These are phyloP conservation scores for Pontederia crassipes DNA, from an alignment of 176 grass and related monocot species.

Conservation along the genomic window DNA sequence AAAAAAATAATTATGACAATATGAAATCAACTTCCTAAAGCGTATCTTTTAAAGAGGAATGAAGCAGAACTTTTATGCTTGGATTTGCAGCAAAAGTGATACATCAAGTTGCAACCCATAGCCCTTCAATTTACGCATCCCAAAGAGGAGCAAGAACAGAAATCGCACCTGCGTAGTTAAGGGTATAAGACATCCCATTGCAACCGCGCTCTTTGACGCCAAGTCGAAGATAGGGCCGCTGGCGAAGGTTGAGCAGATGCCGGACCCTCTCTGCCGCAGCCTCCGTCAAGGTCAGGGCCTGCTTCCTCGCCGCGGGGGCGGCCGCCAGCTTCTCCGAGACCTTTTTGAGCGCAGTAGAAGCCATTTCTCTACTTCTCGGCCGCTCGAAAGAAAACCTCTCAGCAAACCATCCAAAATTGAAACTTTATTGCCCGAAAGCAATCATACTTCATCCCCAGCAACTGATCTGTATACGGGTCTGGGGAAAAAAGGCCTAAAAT, in stretches of 20 bases:
- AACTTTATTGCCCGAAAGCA: no score
- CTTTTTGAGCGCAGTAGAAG: conserved; percentile 30
- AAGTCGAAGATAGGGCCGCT: conserved; percentile 52
- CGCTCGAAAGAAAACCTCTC: background rate
- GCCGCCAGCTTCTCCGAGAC: conserved; percentile 31
- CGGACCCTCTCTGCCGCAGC: conserved; percentile 43
- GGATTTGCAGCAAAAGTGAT: no score
- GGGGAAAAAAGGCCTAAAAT: no score
- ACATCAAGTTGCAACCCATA: no score
- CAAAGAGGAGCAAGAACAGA: background rate
- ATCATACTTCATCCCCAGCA: no score
- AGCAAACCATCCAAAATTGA: no score
- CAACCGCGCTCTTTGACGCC: conserved; percentile 74
- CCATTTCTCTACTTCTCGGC: background rate
- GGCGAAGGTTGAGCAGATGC: conserved; percentile 59
- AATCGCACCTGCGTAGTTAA: conserved; percentile 69
- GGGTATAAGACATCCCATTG: conserved; percentile 84
- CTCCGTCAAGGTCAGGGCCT: conserved; percentile 54
- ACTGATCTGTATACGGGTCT: no score
- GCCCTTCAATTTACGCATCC: background rate
- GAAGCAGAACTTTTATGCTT: no score
- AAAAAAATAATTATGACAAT: no score
- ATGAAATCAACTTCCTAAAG: no score
- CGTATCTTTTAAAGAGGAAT: no score
- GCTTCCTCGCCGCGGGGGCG: conserved; percentile 32